Percentiles rank a stretch among this genome's conserved stretches.
These are phyloP conservation scores for Micractinium sp. DNA, from an alignment of 139 green algal species.

Conservation along the genomic window DNA sequence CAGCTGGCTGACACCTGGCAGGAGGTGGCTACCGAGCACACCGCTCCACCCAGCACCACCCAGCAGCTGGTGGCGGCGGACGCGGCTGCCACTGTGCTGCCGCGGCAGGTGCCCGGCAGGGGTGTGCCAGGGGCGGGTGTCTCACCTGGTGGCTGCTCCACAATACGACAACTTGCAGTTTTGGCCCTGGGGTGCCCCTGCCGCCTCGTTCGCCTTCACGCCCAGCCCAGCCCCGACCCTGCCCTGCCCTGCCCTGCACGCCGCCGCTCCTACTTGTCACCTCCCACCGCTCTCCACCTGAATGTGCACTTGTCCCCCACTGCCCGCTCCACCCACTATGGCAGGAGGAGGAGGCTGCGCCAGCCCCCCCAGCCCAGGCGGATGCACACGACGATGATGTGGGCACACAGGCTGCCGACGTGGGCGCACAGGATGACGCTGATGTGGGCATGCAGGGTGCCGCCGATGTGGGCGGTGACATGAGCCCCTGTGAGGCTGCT, in stretches of 20 bases:
- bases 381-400: too few relatives aligned
- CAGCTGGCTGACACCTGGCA: neutral
- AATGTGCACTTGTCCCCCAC: too few relatives aligned
- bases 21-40: conserved; percentile 12
- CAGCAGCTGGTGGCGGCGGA: neutral
- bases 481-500: neutral
- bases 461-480: neutral
- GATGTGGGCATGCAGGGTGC: neutral
- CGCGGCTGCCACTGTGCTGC: neutral
- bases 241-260: neutral
- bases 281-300: too few relatives aligned
- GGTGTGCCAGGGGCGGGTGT: too few relatives aligned
- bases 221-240: neutral
- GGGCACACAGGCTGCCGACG: too few relatives aligned
- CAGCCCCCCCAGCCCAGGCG: too few relatives aligned
- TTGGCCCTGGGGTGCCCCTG: neutral
- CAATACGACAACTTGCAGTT: too few relatives aligned
- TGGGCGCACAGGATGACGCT: too few relatives aligned
- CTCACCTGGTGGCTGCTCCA: too few relatives aligned
- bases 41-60: neutral
- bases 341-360: neutral
- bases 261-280: too few relatives aligned
- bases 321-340: neutral
- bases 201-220: too few relatives aligned
- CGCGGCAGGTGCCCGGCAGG: neutral